Evolutionary conservation across 2,329 filamentous ascomycete genomes (phyloP).

Genomic region (Talaromyces piceae): DNA sequence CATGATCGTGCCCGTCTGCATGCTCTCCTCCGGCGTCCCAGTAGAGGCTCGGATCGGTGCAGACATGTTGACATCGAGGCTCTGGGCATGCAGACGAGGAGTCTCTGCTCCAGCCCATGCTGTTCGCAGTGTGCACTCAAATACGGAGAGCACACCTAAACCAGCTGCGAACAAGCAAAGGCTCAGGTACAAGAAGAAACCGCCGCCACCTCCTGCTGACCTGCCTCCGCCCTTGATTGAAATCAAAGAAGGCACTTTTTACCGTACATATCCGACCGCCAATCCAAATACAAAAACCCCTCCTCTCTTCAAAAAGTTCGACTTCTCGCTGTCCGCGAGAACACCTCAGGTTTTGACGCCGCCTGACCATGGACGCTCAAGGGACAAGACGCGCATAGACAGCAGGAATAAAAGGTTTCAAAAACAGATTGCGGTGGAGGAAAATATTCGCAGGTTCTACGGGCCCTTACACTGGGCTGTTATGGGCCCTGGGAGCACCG

Average conservation of each 20-base stretch:
- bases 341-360: constrained; percentile 4
- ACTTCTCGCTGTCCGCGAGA: constrained; percentile 59
- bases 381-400: background rate
- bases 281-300: constrained; percentile 53
- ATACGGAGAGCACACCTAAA: background rate
- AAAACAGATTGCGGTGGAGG: background rate
- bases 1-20: background rate
- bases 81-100: constrained; percentile 11
- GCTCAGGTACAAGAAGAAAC: background rate
- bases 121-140: constrained; percentile 9
- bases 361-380: background rate
- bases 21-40: background rate
- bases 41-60: background rate
- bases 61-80: constrained; percentile 25
- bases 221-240: constrained; percentile 51
- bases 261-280: constrained; percentile 59
- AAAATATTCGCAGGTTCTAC: constrained; percentile 42
- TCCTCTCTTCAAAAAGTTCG: constrained; percentile 64
- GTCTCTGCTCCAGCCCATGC: constrained; percentile 9
- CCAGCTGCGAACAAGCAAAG: constrained; percentile 12
- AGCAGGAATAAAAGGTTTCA: background rate
- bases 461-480: constrained; percentile 58
- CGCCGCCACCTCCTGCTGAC: background rate
- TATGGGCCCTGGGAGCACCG: constrained; percentile 75
- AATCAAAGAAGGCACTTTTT: constrained; percentile 76